phyloP scores from a whole-genome alignment of 495 filamentous ascomycete species.

The Baudoinia panamericana region DNA sequence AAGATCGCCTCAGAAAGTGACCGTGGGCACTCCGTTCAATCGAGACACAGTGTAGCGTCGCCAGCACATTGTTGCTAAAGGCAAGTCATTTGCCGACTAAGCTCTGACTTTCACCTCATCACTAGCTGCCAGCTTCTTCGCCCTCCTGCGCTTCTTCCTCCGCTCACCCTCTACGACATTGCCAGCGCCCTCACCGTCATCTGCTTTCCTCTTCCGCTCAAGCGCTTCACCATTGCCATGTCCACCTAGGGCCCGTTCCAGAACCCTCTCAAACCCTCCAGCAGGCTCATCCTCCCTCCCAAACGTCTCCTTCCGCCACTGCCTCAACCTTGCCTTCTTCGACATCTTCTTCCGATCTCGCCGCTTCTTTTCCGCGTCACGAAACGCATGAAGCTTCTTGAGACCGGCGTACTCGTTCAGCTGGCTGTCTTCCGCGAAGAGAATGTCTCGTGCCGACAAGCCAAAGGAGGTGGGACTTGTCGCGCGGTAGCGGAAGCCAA shows the following conservation, averaged over 20 bases:
- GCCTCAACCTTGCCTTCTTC: conserved; percentile 77
- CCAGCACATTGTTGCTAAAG: too few relatives aligned
- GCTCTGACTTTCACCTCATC: too few relatives aligned
- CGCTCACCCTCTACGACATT: not conserved
- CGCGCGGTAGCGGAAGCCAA: conserved; percentile 82
- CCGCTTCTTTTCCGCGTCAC: conserved; percentile 74
- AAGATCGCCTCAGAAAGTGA: too few relatives aligned
- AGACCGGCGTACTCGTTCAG: conserved; percentile 85
- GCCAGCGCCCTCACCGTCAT: not conserved
- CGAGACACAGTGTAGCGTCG: too few relatives aligned
- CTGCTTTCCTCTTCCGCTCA: not conserved
- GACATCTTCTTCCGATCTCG: conserved; percentile 75
- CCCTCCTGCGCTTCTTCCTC: conserved; percentile 9
- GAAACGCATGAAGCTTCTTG: conserved; percentile 85
- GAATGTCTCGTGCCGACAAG: conserved; percentile 75
- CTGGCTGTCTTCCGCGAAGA: conserved; percentile 74
- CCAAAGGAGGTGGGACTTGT: conserved; percentile 84
- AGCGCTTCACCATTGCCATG: not conserved
- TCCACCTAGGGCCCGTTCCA: conserved; percentile 9
- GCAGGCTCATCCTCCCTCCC: conserved; percentile 54
- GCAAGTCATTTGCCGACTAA: too few relatives aligned
- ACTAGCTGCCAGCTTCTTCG: too few relatives aligned
- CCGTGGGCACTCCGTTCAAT: too few relatives aligned
- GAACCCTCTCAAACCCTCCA: conserved; percentile 21
- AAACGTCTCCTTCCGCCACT: conserved; percentile 91